Base-by-base conservation (phyloP, 1,139 yeast species). In the Saccharomyces hybrid region DNA sequence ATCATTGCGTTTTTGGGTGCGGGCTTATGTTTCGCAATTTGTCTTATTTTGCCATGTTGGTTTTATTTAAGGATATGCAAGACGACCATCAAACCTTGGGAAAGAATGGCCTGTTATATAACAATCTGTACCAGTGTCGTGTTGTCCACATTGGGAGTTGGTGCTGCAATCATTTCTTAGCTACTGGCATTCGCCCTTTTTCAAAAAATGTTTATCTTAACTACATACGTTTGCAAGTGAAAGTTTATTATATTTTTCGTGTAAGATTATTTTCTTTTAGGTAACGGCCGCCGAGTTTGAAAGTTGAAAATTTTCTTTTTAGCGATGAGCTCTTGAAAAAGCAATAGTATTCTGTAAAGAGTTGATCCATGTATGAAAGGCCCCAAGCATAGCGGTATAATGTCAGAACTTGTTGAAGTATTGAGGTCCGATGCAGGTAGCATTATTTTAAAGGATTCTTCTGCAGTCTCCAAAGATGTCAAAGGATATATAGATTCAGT, bases 1-100 rank as follows among this genome's bases (percentile, higher is more conserved):
- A 79, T 90, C 55, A 84, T 91, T 71, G 88, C 96, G 7, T 81
- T 90, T 53, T 74, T 88, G 62, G 97, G 97, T 3, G 81, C 93
- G 42, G 83, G 90, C 2, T 75, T 91, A 52, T 88, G 96, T 63
- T 86, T 86, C 66, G 78, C 85, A 0, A 84, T 90, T 49, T 91
- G 97, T 67, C 74, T 90, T 57, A 81, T 88, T 2, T 75, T 89
- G 29, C 97, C 97, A 2, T 74, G 87, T 14, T 64, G 81, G 47
- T 90, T 90, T 69, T 87, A 89, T 67, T 70, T 84, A 60, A 75
- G 74, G 55, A 74, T 87, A 46, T 85, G 84, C 64, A 67, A 71
- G 12, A 78, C 79, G 21, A 68, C 44, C 2, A 47, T 86, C 49
- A 68, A 78, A 4, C 57, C 60, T 2, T 55, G 64, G 42, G 80